Evolutionary conservation across 495 filamentous ascomycete species (phyloP), one percentile per base, ranked within the genome.

Genomic region (Jackrogersella minutella): DNA sequence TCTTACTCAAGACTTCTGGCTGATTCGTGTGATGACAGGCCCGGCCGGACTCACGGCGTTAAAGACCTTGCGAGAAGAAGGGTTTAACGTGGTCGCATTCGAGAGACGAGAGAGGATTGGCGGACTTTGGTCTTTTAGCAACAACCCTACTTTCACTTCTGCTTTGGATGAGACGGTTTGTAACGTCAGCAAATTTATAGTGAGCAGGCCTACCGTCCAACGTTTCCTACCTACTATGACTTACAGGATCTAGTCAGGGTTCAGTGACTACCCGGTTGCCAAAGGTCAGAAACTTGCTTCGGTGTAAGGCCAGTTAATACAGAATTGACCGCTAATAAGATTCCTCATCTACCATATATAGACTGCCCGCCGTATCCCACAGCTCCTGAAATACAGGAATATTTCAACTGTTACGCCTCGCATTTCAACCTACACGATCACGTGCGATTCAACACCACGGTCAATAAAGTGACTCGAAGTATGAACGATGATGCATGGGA

Each of bases 71-170:
- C 49, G 58, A 17, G 66, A 73, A 16, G 72, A 67, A 28, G 58
- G 62, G 6, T 72, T 72, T 34, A 21, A 70, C 14, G 58, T 44
- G 2, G 56, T 69, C 17, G 57, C 37, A 0, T 70, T 62, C n/a
- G 72, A 73, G 44, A 60, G 60, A 36, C 50, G 66, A 58, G 49
- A 72, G 21, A 40, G 41, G 28, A 40, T 67, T 31, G 62, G 69
- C 5, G 65, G 72, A n/a, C 47, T 74, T 2, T 74, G 63, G 66
- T 59, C 55, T 24, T 62, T 59, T 10, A 62, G 40, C 24, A 19
- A n/a, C 0, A 41, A 60, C 21, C 19, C 46, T 6, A 24, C 26
- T 8, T 62, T 52, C 17, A 66, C 68, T 13, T 70, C 62, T 1
- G 34, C 36, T 10, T 33, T 70, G 39, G 7, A 66, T 9, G 68